Evolutionary conservation across 2,329 filamentous ascomycete species (phyloP), one percentile per base, ranked within the genome.

Genomic region (Fusarium mundagurra): DNA sequence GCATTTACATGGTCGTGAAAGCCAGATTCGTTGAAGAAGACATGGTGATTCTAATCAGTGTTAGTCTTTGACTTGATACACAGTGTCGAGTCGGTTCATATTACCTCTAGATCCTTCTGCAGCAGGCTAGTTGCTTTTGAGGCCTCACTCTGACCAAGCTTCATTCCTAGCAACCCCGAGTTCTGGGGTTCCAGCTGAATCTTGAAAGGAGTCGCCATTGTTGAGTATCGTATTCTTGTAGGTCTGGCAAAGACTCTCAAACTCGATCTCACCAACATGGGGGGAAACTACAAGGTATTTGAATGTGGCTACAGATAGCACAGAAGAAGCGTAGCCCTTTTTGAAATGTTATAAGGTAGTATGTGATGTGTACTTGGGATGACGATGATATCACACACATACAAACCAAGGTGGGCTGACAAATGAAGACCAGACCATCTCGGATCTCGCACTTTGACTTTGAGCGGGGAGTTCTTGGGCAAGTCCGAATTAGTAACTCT

Each of bases 1-100:
- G 13, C 5, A 66, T 80, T 77, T 83, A 88, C 94, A 78, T 98
- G 95, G 80, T 98, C 94, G 79, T 98, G 95, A 72, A 93, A 97
- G 1, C 92, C 92, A 4, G 82, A 79, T 0, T 87, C 69, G 70
- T 96, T 97, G 86, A 95, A 97, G 83, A 92, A 97, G 66, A 95
- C 92, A 79, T 97, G 93, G 76, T 95, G 90, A 22, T 76, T 76
- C 82, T 64, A 12, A 16, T 44, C 33, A 8, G 20, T 29, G 39
- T 73, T 39, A 78, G 68, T 5, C 34, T 34, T 20, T 34, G 12
- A 14, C 31, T 43, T 10, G 20, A 17, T n/a, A 36, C 17, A 8
- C 29, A 10, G 8, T 12, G 5, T 31, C 12, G 10, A 11, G 5
- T 16, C 14, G 16, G 27, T 31, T 48, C 9, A 11, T 20, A 20